phyloP scores from a whole-genome alignment of 345 rosid genomes.

The Alliaria petiolata region DNA sequence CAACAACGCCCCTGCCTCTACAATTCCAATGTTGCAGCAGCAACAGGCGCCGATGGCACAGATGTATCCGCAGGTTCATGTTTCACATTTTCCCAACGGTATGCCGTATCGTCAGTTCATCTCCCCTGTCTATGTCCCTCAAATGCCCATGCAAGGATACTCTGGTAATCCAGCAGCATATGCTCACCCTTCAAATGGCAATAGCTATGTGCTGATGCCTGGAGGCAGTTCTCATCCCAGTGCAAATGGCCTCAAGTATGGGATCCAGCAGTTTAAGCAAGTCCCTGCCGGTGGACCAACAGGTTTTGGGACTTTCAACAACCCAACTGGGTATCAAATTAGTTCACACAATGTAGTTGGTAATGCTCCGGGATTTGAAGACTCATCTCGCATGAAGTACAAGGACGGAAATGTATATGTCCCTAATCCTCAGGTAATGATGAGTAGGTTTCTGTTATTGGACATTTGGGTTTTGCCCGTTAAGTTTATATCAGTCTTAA shows the following conservation, averaged over 20 bases:
- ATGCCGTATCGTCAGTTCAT: conserved; percentile 86
- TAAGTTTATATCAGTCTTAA: conserved; percentile 40
- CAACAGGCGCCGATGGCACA: conserved; percentile 60
- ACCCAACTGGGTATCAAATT: conserved; percentile 50
- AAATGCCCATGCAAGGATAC: conserved; percentile 88
- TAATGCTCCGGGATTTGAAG: conserved; percentile 70
- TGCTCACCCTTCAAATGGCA: conserved; percentile 86
- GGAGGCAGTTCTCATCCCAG: conserved; percentile 73
- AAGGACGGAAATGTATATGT: conserved; percentile 77
- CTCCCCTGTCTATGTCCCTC: conserved; percentile 82
- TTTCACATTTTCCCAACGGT: conserved; percentile 70
- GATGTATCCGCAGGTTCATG: conserved; percentile 89
- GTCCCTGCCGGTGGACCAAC: conserved; percentile 57
- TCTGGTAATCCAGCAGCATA: conserved; percentile 65
- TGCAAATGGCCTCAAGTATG: conserved; percentile 77
- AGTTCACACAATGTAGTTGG: conserved; percentile 68
- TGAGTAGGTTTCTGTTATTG: not conserved
- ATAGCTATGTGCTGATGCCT: conserved; percentile 80
- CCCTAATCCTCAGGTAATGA: conserved; percentile 77
- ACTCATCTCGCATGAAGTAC: conserved; percentile 77
- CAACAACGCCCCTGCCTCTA: conserved; percentile 51
- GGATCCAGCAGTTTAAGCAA: conserved; percentile 81
- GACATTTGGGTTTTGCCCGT: not conserved
- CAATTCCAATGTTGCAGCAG: conserved; percentile 71
- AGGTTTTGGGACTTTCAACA: conserved; percentile 17